Conservation (phyloP, 2,329 filamentous ascomycete species). For the Zelopaecilomyces penicillatus region DNA sequence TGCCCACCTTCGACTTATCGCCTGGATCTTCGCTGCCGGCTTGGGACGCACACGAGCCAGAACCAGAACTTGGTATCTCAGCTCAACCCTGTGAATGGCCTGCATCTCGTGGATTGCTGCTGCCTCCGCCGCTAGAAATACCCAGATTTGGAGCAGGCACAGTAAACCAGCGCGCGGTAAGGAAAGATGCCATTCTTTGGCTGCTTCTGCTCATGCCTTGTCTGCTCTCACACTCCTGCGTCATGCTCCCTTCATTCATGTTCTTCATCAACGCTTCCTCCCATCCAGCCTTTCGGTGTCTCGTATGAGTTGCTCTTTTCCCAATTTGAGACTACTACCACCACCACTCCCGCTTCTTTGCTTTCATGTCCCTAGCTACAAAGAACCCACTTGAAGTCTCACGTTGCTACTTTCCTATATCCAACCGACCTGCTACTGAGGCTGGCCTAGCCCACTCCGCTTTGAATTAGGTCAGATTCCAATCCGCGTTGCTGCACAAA, state of each 20-base stretch:
- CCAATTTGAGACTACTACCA: constrained; percentile 3
- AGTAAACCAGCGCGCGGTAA: constrained; percentile 4
- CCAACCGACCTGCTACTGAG: constrained; percentile 6
- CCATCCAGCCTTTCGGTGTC: constrained; percentile 7
- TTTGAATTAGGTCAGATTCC: constrained; percentile 6
- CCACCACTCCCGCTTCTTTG: constrained; percentile 16
- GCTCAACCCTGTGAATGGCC: background rate
- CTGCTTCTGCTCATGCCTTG: constrained; percentile 1
- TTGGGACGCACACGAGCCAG: constrained; percentile 2
- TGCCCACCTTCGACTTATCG: background rate
- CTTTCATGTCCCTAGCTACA: constrained; percentile 10
- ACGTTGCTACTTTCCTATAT: constrained; percentile 19
- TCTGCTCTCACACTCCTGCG: background rate
- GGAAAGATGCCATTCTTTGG: background rate
- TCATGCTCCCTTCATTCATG: constrained; percentile 2
- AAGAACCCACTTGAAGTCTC: constrained; percentile 9
- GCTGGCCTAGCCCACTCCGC: constrained; percentile 1
- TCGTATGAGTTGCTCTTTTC: constrained; percentile 18
- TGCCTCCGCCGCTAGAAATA: background rate
- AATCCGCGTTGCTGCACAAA: too few species aligned
- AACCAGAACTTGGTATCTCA: background rate
- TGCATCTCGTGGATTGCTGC: background rate
- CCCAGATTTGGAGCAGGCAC: background rate
- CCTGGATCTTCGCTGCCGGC: background rate
- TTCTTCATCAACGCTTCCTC: constrained; percentile 6